Evolutionary conservation across 441 rosid genomes (phyloP).

Genomic region (Arabidopsis lyrata): DNA sequence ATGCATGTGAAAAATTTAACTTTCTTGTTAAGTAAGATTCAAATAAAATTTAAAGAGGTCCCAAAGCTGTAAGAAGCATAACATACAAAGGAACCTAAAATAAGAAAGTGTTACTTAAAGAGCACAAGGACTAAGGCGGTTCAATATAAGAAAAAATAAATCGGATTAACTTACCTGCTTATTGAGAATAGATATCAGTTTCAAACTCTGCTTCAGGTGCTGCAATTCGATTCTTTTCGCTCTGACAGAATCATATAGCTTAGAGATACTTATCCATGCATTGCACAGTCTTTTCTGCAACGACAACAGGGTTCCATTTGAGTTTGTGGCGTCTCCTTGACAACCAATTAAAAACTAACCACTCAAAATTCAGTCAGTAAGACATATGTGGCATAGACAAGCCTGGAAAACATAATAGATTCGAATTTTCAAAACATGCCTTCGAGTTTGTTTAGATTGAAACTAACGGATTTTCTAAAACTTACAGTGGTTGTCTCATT

Average conservation of each 20-base stretch:
- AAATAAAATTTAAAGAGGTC: not conserved
- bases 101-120: not conserved
- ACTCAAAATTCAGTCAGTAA: not conserved
- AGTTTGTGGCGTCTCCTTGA: not conserved
- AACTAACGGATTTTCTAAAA: not conserved
- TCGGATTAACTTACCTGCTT: constrained; percentile 61
- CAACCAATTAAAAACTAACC: constrained; percentile 13
- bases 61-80: constrained; percentile 13
- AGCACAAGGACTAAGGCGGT: not conserved
- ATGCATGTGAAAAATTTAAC: not conserved
- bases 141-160: not conserved
- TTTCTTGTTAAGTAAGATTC: constrained; percentile 11
- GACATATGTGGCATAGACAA: not conserved
- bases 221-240: constrained; percentile 68
- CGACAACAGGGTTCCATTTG: constrained; percentile 4
- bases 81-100: not conserved
- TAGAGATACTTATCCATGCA: constrained; percentile 63
- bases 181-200: constrained; percentile 64
- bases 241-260: constrained; percentile 76
- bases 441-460: not conserved
- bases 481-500: not conserved
- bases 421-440: not conserved
- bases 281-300: constrained; percentile 69
- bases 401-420: not conserved
- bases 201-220: constrained; percentile 69